Evolutionary conservation across 1,284 basidiomycete genomes (phyloP).

Genomic region (Schizopora paradoxa): DNA sequence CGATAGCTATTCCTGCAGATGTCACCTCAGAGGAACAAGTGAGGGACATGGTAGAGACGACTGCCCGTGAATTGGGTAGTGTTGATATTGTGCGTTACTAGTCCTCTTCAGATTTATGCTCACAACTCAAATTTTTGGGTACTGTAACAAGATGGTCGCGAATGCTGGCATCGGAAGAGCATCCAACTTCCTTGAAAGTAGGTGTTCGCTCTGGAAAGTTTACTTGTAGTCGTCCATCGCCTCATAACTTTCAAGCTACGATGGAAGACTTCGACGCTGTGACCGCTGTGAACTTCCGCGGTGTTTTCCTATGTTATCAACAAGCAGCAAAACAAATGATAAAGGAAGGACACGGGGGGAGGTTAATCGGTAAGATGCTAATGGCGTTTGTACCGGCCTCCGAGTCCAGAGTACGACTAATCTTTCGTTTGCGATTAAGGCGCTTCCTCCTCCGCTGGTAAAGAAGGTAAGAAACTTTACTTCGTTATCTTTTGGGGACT

Average conservation of each 20-base stretch:
- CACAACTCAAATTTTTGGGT: not conserved
- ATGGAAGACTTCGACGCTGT: constrained; percentile 7
- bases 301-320: constrained; percentile 17
- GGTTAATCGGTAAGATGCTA: constrained; percentile 6
- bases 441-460: not conserved
- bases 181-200: not conserved
- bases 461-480: not conserved
- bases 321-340: constrained; percentile 18
- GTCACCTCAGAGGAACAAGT: constrained; percentile 15
- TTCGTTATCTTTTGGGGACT: not conserved
- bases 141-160: constrained; percentile 20
- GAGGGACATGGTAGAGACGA: constrained; percentile 11
- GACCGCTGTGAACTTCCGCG: constrained; percentile 11
- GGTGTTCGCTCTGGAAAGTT: not conserved
- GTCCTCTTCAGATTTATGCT: too few species aligned
- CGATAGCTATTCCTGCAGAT: constrained; percentile 11
- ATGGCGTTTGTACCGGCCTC: too few species aligned
- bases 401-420: too few species aligned
- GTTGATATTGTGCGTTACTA: constrained; percentile 14
- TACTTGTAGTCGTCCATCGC: not conserved
- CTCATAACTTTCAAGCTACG: not conserved
- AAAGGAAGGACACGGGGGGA: constrained; percentile 13
- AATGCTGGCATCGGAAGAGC: constrained; percentile 14
- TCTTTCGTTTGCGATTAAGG: not conserved
- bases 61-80: constrained; percentile 11